Conservation (phyloP, 208 protist species). For the Trichomonas gallinae region DNA sequence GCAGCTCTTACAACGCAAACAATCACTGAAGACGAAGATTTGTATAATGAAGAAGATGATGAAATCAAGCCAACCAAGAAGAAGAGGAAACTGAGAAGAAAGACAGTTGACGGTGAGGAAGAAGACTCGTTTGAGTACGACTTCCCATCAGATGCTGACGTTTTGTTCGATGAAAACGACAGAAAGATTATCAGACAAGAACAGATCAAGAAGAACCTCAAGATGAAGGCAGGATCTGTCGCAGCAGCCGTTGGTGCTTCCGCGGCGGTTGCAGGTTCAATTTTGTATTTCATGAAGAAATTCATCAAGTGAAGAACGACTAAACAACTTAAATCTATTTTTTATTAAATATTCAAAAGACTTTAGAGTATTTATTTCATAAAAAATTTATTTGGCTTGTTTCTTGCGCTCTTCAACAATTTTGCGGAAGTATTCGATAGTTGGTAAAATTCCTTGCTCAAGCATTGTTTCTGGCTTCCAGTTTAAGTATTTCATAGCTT, state of each 20-base stretch:
- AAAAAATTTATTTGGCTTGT: no score
- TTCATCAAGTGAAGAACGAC: background rate
- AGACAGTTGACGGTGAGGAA: background rate
- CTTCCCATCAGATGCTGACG: background rate
- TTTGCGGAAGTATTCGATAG: background rate
- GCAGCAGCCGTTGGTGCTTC: background rate
- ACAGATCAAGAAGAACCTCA: background rate
- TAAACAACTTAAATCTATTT: no score
- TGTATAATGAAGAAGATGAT: no score
- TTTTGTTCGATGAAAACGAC: background rate
- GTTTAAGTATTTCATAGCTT: conserved; percentile 23
- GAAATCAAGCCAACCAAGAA: no score
- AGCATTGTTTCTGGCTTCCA: background rate
- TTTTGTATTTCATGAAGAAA: background rate
- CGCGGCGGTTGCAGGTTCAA: background rate
- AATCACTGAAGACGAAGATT: no score
- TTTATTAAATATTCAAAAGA: no score
- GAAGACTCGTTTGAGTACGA: background rate
- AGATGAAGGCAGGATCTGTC: background rate
- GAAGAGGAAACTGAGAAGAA: no score
- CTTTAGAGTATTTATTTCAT: no score
- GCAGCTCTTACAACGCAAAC: no score
- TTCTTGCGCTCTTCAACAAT: no score
- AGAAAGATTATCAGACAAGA: background rate
- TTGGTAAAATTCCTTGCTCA: background rate